Evolutionary conservation across 73 alveolate genomes (phyloP).

Genomic region (Tetrahymena malaccensis): DNA sequence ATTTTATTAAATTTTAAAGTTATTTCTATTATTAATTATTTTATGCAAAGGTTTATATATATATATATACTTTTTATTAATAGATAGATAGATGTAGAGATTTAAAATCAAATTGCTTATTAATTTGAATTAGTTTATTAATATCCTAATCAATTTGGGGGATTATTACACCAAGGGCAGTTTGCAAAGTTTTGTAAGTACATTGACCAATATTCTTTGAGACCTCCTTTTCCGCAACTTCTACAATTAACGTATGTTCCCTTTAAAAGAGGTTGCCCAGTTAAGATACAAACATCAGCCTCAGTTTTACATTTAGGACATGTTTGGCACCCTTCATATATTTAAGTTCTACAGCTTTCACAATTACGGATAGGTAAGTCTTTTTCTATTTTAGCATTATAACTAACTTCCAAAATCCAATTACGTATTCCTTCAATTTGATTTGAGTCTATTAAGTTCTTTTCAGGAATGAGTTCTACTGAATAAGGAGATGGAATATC

Average conservation of each 20-base stretch:
- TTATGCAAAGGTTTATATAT: neutral
- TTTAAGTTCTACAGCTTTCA: conserved; percentile 82
- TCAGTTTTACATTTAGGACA: conserved; percentile 68
- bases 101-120: neutral
- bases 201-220: conserved; percentile 93
- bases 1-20: neutral
- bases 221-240: conserved; percentile 88
- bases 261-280: conserved; percentile 92
- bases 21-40: no score
- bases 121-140: neutral
- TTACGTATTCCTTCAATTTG: conserved; percentile 92
- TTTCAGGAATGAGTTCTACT: conserved; percentile 92
- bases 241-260: conserved; percentile 75
- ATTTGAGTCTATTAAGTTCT: conserved; percentile 72
- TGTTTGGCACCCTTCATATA: conserved; percentile 76
- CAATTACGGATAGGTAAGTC: conserved; percentile 71
- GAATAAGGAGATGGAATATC: conserved; percentile 88
- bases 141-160: neutral
- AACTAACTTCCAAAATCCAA: conserved; percentile 89
- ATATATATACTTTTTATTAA: no score
- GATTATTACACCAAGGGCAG: conserved; percentile 85
- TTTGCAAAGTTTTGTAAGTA: conserved; percentile 59
- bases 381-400: conserved; percentile 66
- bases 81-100: neutral
- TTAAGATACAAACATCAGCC: conserved; percentile 90